Conservation (phyloP, 2,329 filamentous ascomycete genomes). For the Cadophora sp. region DNA sequence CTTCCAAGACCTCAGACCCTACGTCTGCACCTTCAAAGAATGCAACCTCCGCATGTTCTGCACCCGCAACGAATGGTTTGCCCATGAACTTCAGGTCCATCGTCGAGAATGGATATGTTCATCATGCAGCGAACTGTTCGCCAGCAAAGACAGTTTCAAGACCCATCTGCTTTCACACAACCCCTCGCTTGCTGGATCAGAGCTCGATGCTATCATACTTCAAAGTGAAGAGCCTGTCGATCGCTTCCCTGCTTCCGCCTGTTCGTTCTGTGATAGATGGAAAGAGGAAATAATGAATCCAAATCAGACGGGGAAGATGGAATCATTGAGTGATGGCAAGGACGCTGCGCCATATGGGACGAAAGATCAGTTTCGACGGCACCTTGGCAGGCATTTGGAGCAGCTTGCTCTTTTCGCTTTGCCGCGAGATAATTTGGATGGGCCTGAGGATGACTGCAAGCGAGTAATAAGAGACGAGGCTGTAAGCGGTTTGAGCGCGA, state of each 20-base stretch:
- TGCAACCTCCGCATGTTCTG: constrained; percentile 43
- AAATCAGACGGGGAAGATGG: constrained; percentile 22
- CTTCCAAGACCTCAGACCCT: constrained; percentile 45
- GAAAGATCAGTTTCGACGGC: constrained; percentile 31
- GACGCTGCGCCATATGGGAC: constrained; percentile 27
- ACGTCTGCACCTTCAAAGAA: constrained; percentile 46
- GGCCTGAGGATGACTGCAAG: constrained; percentile 20
- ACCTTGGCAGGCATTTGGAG: constrained; percentile 39
- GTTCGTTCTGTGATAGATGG: constrained; percentile 45
- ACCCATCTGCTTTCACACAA: constrained; percentile 30
- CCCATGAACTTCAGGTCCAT: constrained; percentile 44
- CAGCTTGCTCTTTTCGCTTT: constrained; percentile 40
- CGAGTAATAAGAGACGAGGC: no score
- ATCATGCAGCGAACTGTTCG: constrained; percentile 31
- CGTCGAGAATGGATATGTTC: constrained; percentile 40
- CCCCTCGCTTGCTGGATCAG: constrained; percentile 16
- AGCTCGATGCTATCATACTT: constrained; percentile 35
- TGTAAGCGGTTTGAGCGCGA: no score
- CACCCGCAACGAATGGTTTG: constrained; percentile 43
- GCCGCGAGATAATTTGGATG: constrained; percentile 19
- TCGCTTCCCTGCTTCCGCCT: constrained; percentile 36
- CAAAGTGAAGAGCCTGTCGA: constrained; percentile 37
- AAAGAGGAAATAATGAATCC: constrained; percentile 24
- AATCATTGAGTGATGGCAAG: constrained; percentile 22
- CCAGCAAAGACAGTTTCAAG: constrained; percentile 24